A percentile compares a stretch with the other conserved stretches of the same genome.
Evolutionary conservation across 345 rosid species (phyloP).

Genomic region (Eucalyptus sideroxylon): DNA sequence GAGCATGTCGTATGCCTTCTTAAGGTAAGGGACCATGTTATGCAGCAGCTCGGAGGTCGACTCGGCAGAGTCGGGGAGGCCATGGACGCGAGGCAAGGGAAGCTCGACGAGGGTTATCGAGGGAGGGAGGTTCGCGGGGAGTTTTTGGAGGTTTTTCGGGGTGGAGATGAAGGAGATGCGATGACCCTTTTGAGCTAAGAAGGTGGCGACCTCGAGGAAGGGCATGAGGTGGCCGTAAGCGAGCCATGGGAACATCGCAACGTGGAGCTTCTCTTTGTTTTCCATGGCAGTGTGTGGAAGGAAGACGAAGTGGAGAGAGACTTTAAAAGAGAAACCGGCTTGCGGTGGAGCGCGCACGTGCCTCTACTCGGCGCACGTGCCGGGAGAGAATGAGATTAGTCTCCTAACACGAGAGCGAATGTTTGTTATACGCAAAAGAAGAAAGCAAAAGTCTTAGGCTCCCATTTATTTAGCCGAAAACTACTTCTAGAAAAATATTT

Average conservation of each 20-base stretch:
- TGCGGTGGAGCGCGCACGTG: too few species aligned
- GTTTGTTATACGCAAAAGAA: background rate
- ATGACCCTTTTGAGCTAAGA: background rate
- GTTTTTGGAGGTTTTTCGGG: background rate
- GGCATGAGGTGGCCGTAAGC: background rate
- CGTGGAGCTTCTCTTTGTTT: background rate
- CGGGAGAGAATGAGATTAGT: too few species aligned
- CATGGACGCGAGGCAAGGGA: constrained; percentile 5
- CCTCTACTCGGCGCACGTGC: too few species aligned
- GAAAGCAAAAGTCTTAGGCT: too few species aligned
- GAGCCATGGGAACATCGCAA: background rate
- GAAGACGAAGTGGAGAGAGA: background rate
- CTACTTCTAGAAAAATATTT: too few species aligned
- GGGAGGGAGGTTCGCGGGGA: background rate
- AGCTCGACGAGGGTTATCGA: constrained; percentile 6
- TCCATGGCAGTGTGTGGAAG: background rate
- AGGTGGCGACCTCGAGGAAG: background rate
- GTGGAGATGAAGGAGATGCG: background rate
- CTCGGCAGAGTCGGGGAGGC: constrained; percentile 18
- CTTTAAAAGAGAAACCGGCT: background rate
- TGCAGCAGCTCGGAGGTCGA: constrained; percentile 18
- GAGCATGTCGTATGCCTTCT: constrained; percentile 23
- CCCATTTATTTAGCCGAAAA: too few species aligned
- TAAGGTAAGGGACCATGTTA: constrained; percentile 5
- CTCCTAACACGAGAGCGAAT: background rate